These are phyloP conservation scores for Oenanthe sinensis DNA, from an alignment of 129 eudicot species.

Conservation along the genomic window DNA sequence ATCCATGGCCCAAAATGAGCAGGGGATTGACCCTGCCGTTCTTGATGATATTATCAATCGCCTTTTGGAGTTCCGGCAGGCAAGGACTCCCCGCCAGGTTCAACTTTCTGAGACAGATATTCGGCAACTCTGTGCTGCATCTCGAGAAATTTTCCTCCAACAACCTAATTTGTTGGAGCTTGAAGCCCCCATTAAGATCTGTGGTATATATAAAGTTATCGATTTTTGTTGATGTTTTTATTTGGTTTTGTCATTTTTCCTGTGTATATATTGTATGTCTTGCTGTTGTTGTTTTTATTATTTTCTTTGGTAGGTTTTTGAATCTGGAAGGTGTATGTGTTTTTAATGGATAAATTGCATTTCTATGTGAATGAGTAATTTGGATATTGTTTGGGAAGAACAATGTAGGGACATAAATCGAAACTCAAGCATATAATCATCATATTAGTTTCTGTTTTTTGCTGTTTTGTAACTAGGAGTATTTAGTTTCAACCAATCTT, in stretches of 20 bases:
- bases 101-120: constrained; percentile 72
- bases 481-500: background rate
- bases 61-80: constrained; percentile 55
- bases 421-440: background rate
- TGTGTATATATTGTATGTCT: background rate
- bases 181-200: constrained; percentile 82
- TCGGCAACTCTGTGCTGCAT: constrained; percentile 43
- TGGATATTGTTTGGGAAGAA: background rate
- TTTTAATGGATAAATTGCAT: background rate
- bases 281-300: background rate
- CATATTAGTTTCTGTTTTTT: background rate
- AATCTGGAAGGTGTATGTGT: background rate
- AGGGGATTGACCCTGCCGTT: constrained; percentile 47
- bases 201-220: constrained; percentile 36
- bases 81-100: constrained; percentile 56
- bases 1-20: constrained; percentile 42
- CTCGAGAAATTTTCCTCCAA: constrained; percentile 55
- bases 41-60: constrained; percentile 59
- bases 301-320: background rate
- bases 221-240: background rate
- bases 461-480: background rate
- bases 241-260: background rate
- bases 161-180: constrained; percentile 76
- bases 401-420: background rate
- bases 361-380: background rate